Base-by-base conservation (phyloP, 345 rosid species). In the Crucihimalaya himalaica region DNA sequence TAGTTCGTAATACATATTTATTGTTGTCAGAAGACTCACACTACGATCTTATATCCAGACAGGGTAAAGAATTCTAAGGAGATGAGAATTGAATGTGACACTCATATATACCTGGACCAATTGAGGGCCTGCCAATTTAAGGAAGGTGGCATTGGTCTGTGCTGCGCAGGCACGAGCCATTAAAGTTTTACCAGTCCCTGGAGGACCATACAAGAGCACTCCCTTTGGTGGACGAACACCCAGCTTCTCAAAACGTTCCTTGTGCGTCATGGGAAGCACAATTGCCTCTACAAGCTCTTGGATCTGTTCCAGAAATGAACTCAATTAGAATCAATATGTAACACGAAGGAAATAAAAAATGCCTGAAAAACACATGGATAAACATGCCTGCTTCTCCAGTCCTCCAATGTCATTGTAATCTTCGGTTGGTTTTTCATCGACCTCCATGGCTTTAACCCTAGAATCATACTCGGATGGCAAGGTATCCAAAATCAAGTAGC, bases 141-240 rank as follows among this genome's bases (percentile, higher is more conserved):
- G 84, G 78, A 90, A 96, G 25, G 99, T 96, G 61, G 99, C 99
- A 64, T 96, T 96, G 71, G 98, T 96, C 70, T 92, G 99, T 15
- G 99, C 99, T 11, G 98, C 99, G 82, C 99, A 96, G 48, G 99
- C 99, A 69, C 99, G 96, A 0, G 98, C 99, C 99, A 96, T 96
- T 75, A 96, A 76, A 56, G 99, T 96, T 72, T 96, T 96, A 68
- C 99, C 99, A 48, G 99, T 96, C 53, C 99, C 99, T 40, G 99
- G 99, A 71, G 98, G 99, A 48, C 98, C 99, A 78, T 96, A 92
- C 58, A 92, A 82, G 63, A 96, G 98, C 63, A 96, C 94, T 39
- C 99, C 99, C 79, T 96, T 96, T 15, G 99, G 99, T 68, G 98
- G 99, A 19, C 99, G 98, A 59, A 96, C 77, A 20, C 99, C 99